Base-by-base conservation (phyloP, 139 green algal genomes). In the Volvox africanus region DNA sequence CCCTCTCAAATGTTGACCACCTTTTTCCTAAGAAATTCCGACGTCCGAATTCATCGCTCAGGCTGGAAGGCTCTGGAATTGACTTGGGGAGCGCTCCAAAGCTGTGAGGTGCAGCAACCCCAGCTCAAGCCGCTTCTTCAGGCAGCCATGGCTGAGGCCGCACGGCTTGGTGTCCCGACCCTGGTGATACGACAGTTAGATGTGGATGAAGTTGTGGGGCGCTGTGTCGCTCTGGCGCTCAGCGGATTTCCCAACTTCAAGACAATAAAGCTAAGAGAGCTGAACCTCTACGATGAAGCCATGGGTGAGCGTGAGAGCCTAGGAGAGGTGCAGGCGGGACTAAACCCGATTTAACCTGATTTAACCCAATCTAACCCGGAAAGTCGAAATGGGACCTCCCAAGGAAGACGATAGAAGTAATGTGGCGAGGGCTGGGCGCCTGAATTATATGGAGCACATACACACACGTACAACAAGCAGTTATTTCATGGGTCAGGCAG, bases 201-300 rank as follows among this genome's bases (percentile, higher is more conserved):
- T 33, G 62, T 91, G 21, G 91, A 93, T 24, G 78, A 68, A 24
- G n/a, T 79, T 20, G 35, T 91, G 90, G 85, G 61, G 1, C 28
- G 32, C 37, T 86, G 90, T 68, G 6, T 90, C 61, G 61, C 26
- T 0, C 37, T 92, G 87, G 91, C 87, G 26, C 69, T 93, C 33
- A 71, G n/a, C 22, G 91, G 86, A 20, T 93, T 87, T 30, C 81
- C 86, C 33, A 82, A 81, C 80, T 69, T 93, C 50, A 55, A 0
- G 0, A 9, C 0, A 0, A 79, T 93, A 28, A 67, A 81, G 69
- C 80, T 93, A 21, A 2, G 17, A 21, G 91, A 93, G 71, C 73
- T 93, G 13, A 93, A 93, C 82, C 33, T 93, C 71, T 92, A 92
- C 28, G 91, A 93, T 36, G 91, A 93, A 61, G 86, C 80, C 12